Conservation (phyloP, 73 alveolate genomes). For the Paramecium bursaria region DNA sequence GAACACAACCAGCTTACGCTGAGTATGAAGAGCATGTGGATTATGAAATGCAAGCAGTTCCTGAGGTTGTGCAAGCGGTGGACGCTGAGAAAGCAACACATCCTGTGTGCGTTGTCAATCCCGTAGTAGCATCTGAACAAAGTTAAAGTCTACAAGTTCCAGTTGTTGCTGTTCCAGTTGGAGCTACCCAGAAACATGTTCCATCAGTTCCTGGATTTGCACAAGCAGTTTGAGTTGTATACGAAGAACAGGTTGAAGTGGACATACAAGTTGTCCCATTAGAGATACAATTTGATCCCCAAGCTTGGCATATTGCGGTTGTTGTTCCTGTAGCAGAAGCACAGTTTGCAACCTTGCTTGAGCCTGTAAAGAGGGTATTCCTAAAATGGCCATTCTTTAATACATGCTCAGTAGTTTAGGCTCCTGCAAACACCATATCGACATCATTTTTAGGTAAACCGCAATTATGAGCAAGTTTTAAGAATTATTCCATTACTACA, state of each 20-base stretch:
- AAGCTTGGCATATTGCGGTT: background rate
- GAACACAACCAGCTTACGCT: slow-evolving; percentile 44
- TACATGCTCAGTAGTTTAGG: slow-evolving; percentile 73
- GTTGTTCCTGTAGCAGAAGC: background rate
- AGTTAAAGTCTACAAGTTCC: slow-evolving; percentile 3
- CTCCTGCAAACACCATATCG: slow-evolving; percentile 74
- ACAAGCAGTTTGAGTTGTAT: slow-evolving; percentile 50
- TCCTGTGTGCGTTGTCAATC: slow-evolving; percentile 17
- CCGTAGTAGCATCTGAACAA: slow-evolving; percentile 39
- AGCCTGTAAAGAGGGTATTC: slow-evolving; percentile 85
- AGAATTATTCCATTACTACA: slow-evolving; percentile 80
- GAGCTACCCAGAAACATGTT: background rate
- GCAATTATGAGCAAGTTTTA: slow-evolving; percentile 79
- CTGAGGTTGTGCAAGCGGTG: slow-evolving; percentile 21
- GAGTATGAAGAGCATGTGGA: slow-evolving; percentile 38
- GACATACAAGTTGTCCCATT: slow-evolving; percentile 25
- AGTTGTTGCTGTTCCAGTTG: background rate
- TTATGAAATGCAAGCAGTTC: slow-evolving; percentile 10
- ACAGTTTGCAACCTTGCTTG: slow-evolving; percentile 78
- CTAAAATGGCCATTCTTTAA: slow-evolving; percentile 69
- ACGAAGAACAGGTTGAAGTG: background rate
- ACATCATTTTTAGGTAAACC: slow-evolving; percentile 84
- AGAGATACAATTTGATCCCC: slow-evolving; percentile 15
- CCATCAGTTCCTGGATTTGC: slow-evolving; percentile 48
- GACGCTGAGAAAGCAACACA: slow-evolving; percentile 1